A percentile compares a stretch with the other conserved stretches of the same genome.
Conservation (phyloP, 208 protist genomes). For the Acanthamoeba healyi region DNA sequence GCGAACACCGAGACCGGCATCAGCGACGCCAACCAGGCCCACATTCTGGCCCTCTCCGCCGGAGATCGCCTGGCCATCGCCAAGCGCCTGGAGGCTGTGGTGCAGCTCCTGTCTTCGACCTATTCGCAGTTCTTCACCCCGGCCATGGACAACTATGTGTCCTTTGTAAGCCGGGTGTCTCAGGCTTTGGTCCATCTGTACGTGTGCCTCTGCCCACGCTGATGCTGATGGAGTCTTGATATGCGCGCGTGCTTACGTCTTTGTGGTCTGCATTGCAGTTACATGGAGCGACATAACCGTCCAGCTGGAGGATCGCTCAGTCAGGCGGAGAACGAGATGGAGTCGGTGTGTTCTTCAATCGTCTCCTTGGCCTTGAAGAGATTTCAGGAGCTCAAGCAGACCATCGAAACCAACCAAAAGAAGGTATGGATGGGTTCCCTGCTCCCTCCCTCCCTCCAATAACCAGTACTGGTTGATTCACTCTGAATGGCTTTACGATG, state of each 20-base stretch:
- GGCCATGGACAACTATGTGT: conserved; percentile 21
- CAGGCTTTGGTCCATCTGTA: conserved; percentile 39
- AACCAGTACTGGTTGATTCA: no score
- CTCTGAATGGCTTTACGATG: no score
- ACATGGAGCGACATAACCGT: neutral
- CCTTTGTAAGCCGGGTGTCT: neutral
- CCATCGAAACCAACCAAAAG: conserved; percentile 38
- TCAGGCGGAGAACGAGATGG: conserved; percentile 3
- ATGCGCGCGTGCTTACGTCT: neutral
- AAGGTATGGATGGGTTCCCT: neutral
- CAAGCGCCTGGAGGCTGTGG: neutral
- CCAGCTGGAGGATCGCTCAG: neutral
- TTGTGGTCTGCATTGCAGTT: neutral
- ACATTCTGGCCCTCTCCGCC: neutral
- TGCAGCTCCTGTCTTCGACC: conserved; percentile 15
- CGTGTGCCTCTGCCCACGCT: neutral
- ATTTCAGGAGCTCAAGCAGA: neutral
- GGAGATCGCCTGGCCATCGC: neutral
- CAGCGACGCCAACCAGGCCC: neutral
- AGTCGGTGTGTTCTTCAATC: neutral
- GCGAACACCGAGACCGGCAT: neutral
- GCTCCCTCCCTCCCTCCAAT: neutral
- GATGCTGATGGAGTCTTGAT: neutral
- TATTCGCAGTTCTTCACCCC: conserved; percentile 8
- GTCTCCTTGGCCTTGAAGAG: neutral